Evolutionary conservation across 2,329 filamentous ascomycete genomes (phyloP).

Genomic region (Ascochyta clinopodiicola): DNA sequence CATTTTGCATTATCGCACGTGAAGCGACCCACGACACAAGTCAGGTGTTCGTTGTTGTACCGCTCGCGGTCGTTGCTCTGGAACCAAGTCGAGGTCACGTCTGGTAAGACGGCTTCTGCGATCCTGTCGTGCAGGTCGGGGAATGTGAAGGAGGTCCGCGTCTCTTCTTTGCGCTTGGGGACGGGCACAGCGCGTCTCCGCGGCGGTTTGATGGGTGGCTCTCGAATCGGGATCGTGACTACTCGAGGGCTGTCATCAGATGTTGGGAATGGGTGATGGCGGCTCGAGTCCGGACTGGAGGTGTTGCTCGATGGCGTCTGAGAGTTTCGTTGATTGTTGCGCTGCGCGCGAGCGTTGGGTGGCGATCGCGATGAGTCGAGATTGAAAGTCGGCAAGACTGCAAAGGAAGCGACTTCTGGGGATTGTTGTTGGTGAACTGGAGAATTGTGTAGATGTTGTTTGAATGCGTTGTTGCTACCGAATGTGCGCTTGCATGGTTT

Average conservation of each 20-base stretch:
- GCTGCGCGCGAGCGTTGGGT: neutral
- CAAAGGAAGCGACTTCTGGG: neutral
- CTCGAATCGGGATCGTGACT: no score
- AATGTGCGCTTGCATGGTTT: neutral
- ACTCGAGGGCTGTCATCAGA: no score
- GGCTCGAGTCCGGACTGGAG: neutral
- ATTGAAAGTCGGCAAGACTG: neutral
- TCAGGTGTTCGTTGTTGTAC: no score
- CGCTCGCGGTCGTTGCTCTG: neutral
- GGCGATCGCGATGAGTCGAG: neutral
- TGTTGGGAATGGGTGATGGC: no score
- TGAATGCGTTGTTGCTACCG: neutral
- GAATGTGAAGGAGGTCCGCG: neutral
- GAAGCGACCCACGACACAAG: no score
- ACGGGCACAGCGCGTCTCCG: neutral
- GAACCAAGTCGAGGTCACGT: neutral
- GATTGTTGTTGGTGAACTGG: conserved; percentile 1
- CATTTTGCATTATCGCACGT: no score
- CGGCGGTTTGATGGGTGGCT: no score
- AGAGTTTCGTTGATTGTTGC: neutral
- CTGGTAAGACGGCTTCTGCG: conserved; percentile 1
- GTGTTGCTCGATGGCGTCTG: neutral
- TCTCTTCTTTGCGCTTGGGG: neutral
- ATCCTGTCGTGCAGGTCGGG: neutral
- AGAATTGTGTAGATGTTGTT: conserved; percentile 2